These are phyloP conservation scores for Pythium periplocum DNA, from an alignment of 352 stramenopile genomes.

Conservation along the genomic window DNA sequence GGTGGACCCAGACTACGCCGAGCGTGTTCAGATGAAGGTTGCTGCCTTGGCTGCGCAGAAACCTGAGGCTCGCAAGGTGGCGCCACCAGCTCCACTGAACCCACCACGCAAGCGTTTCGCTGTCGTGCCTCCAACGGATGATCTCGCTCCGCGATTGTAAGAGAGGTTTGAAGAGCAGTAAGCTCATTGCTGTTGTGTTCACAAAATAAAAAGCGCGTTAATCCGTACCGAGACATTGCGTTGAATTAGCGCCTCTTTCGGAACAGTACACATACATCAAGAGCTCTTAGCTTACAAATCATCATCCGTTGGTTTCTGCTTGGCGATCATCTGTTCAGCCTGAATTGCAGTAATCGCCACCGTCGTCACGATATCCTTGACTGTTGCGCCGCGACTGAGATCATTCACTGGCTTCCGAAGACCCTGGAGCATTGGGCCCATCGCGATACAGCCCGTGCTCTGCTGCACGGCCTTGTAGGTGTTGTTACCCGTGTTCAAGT, in stretches of 20 bases:
- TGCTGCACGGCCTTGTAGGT: conserved; percentile 89
- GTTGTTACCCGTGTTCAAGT: conserved; percentile 87
- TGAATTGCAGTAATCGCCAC: conserved; percentile 87
- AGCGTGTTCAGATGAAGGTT: conserved; percentile 76
- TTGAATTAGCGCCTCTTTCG: no score
- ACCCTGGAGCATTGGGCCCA: conserved; percentile 87
- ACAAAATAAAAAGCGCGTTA: no score
- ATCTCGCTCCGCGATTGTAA: conserved; percentile 49
- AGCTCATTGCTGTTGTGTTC: no score
- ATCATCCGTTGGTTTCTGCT: neutral
- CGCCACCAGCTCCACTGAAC: conserved; percentile 40
- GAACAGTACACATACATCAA: no score
- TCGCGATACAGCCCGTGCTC: conserved; percentile 66
- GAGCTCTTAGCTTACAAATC: no score
- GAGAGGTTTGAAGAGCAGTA: neutral
- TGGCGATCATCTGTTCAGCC: conserved; percentile 24
- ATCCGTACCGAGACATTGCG: no score
- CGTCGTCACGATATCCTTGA: conserved; percentile 90
- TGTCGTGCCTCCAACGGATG: conserved; percentile 42
- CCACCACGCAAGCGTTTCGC: conserved; percentile 53
- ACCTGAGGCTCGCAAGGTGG: conserved; percentile 6
- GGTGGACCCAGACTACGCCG: conserved; percentile 83
- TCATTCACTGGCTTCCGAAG: conserved; percentile 88
- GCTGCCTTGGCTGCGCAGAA: conserved; percentile 24
- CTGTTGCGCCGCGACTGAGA: conserved; percentile 77